phyloP scores from a whole-genome alignment of 768 basidiomycete species.

The Trametes gibbosa region DNA sequence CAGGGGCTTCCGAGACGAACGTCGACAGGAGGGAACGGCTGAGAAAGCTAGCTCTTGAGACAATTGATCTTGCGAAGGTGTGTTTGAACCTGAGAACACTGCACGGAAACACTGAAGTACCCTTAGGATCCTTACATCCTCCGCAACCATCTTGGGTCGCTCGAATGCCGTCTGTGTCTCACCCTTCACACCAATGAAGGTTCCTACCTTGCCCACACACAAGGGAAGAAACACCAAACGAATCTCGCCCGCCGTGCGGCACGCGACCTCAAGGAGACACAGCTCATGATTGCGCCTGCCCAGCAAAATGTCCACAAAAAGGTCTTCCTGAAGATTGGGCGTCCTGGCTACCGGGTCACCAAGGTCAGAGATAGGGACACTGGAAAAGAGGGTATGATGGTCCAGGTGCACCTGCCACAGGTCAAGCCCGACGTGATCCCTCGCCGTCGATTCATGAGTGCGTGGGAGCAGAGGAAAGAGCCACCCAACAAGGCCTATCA shows the following conservation, averaged over 20 bases:
- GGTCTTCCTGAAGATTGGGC: conserved; percentile 95
- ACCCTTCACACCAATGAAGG: conserved; percentile 99
- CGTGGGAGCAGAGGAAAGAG: conserved; percentile 96
- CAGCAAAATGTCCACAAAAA: conserved; percentile 83
- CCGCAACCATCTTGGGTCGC: conserved; percentile 95
- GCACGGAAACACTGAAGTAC: background rate
- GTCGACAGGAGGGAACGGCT: conserved; percentile 94
- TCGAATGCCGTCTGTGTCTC: conserved; percentile 96
- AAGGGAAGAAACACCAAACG: conserved; percentile 99
- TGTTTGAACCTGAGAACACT: conserved; percentile 17
- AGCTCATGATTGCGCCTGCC: conserved; percentile 83
- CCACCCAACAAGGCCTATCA: conserved; percentile 96
- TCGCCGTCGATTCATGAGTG: conserved; percentile 90
- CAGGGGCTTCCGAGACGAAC: conserved; percentile 92
- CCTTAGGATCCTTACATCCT: conserved; percentile 94
- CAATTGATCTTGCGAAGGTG: conserved; percentile 96
- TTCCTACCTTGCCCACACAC: conserved; percentile 97
- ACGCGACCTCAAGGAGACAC: conserved; percentile 93
- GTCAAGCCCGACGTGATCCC: conserved; percentile 85
- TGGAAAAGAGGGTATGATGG: conserved; percentile 95
- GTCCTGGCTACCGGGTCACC: conserved; percentile 93
- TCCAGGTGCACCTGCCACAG: conserved; percentile 94
- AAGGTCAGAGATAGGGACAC: conserved; percentile 92
- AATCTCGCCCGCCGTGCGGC: conserved; percentile 97
- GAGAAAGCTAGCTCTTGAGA: conserved; percentile 92